Conservation (phyloP, 2,329 filamentous ascomycete genomes). For the Dothistroma pini region DNA sequence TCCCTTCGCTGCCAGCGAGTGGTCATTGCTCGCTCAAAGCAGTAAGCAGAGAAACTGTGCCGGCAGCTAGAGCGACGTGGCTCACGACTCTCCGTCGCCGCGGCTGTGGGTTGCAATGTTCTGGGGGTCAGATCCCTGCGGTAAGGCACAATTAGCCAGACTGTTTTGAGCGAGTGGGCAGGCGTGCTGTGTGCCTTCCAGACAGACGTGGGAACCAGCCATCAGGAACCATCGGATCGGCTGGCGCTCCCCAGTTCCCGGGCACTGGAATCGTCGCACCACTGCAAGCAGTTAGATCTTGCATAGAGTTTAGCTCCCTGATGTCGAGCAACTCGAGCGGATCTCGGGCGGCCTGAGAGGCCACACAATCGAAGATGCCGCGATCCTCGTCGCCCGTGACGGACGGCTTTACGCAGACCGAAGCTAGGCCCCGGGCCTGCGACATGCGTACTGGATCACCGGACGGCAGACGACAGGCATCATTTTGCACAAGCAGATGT, state of each 20-base stretch:
- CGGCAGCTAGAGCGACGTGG: slow-evolving; percentile 40
- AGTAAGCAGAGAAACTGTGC: slow-evolving; percentile 35
- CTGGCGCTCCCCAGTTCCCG: slow-evolving; percentile 27
- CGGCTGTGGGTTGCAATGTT: slow-evolving; percentile 41
- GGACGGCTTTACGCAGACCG: slow-evolving; percentile 4
- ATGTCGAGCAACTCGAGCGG: slow-evolving; percentile 13
- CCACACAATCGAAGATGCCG: slow-evolving; percentile 2
- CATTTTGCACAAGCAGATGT: slow-evolving; percentile 6
- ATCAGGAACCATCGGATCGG: slow-evolving; percentile 30
- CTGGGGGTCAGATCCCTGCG: slow-evolving; percentile 39
- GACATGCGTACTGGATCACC: slow-evolving; percentile 4
- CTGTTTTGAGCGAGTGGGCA: slow-evolving; percentile 27
- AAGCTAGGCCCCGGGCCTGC: not conserved
- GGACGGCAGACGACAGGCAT: slow-evolving; percentile 13
- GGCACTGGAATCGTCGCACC: slow-evolving; percentile 26
- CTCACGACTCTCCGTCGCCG: slow-evolving; percentile 39
- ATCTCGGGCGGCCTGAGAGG: slow-evolving; percentile 9
- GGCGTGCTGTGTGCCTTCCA: slow-evolving; percentile 22
- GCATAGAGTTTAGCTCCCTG: slow-evolving; percentile 25
- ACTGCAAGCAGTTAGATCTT: slow-evolving; percentile 26
- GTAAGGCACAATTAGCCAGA: slow-evolving; percentile 26
- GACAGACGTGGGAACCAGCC: slow-evolving; percentile 22
- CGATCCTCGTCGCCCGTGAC: not conserved
- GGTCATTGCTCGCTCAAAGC: slow-evolving; percentile 31
- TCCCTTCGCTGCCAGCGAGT: slow-evolving; percentile 25